A percentile compares a stretch with the other conserved stretches of the same genome.
Conservation (phyloP, 805 yeast species). For the Saccharomycopsis amapae region DNA sequence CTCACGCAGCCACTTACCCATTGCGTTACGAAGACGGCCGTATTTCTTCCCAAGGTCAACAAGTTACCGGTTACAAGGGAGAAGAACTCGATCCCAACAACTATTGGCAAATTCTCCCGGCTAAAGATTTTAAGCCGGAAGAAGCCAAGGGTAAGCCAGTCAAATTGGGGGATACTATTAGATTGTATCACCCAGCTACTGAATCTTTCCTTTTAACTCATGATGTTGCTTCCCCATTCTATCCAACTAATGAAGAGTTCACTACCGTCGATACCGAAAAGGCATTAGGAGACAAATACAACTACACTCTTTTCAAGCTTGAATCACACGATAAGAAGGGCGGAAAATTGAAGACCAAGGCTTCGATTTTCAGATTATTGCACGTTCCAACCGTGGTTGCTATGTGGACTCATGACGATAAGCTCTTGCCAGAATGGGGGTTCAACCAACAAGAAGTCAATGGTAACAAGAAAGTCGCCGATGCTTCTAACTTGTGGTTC, state of each 20-base stretch:
- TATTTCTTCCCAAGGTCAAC: constrained; percentile 89
- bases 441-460: constrained; percentile 87
- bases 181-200: constrained; percentile 77
- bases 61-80: constrained; percentile 59
- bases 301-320: constrained; percentile 73
- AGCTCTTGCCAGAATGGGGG: constrained; percentile 90
- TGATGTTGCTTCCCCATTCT: constrained; percentile 92
- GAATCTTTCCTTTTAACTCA: constrained; percentile 78
- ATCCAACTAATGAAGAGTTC: constrained; percentile 90
- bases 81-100: constrained; percentile 49
- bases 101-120: constrained; percentile 82
- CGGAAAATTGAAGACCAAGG: constrained; percentile 58
- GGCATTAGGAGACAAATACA: constrained; percentile 47
- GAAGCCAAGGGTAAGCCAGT: constrained; percentile 43
- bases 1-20: constrained; percentile 71
- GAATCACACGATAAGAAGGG: constrained; percentile 50
- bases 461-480: constrained; percentile 79
- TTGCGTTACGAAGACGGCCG: constrained; percentile 95
- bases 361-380: constrained; percentile 58
- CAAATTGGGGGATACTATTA: constrained; percentile 61
- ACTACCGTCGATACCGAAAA: constrained; percentile 61
- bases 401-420: constrained; percentile 87
- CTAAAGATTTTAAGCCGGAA: constrained; percentile 35
- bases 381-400: constrained; percentile 88
- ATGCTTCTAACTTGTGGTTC: constrained; percentile 64